phyloP scores from a whole-genome alignment of 2,329 filamentous ascomycete genomes.

The Fusarium sp. region DNA sequence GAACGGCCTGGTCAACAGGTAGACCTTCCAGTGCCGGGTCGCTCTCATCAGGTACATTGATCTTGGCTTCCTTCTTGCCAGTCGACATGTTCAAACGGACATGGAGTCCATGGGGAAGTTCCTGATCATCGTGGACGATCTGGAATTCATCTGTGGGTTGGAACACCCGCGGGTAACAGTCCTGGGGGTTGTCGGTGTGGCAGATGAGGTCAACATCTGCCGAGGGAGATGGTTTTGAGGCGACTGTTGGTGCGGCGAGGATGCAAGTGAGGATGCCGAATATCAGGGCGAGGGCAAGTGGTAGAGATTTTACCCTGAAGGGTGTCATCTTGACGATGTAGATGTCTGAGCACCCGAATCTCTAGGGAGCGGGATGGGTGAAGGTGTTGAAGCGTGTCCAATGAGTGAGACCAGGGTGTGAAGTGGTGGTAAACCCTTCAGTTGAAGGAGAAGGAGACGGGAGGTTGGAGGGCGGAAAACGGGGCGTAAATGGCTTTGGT shows the following conservation, averaged over 20 bases:
- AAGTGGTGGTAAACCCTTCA: not conserved
- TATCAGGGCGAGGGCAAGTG: constrained; percentile 37
- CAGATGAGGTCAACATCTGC: constrained; percentile 70
- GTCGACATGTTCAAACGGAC: constrained; percentile 73
- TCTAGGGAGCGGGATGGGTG: not conserved
- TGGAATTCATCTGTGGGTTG: constrained; percentile 73
- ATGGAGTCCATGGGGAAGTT: constrained; percentile 73
- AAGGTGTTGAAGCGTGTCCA: not conserved
- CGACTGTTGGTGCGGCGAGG: constrained; percentile 37
- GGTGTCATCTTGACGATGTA: constrained; percentile 33
- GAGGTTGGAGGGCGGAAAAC: not conserved
- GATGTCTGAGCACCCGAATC: not conserved
- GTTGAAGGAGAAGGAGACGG: not conserved
- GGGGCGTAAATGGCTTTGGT: not conserved
- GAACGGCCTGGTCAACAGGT: constrained; percentile 62
- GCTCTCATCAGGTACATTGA: constrained; percentile 68
- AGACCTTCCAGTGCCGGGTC: constrained; percentile 60
- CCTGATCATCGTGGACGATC: constrained; percentile 70
- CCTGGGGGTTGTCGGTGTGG: constrained; percentile 66
- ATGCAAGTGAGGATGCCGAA: constrained; percentile 43
- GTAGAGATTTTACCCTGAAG: constrained; percentile 35
- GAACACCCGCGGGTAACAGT: constrained; percentile 75
- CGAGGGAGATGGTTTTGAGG: constrained; percentile 47
- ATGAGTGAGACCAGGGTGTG: constrained; percentile 4
- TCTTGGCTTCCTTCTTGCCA: constrained; percentile 72